These are phyloP conservation scores for Areca catechu DNA, from an alignment of 176 grass and related monocot species.

Conservation along the genomic window DNA sequence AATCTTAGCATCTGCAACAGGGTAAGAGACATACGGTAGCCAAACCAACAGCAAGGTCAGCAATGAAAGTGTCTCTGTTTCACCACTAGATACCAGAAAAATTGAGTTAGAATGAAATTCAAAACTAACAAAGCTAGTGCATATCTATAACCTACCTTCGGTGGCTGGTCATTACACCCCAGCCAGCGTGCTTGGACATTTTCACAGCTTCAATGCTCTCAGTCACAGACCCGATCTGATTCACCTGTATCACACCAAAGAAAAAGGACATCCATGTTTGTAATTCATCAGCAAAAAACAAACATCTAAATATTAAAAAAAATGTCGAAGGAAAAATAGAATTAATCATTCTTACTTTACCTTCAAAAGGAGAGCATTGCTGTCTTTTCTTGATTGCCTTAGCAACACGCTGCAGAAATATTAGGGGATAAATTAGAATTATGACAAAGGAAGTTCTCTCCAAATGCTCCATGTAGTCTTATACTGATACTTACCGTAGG, in stretches of 20 bases:
- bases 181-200: slow-evolving; percentile 81
- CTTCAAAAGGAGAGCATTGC: slow-evolving; percentile 97
- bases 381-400: slow-evolving; percentile 84
- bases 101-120: slow-evolving; percentile 7
- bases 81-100: slow-evolving; percentile 41
- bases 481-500: slow-evolving; percentile 49
- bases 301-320: too few species aligned
- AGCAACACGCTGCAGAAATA: slow-evolving; percentile 63
- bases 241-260: slow-evolving; percentile 33
- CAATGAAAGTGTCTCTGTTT: slow-evolving; percentile 97
- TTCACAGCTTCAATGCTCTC: slow-evolving; percentile 91
- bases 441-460: too few species aligned
- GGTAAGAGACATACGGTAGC: slow-evolving; percentile 46
- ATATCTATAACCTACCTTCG: slow-evolving; percentile 34
- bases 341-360: slow-evolving; percentile 9
- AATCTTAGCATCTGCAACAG: too few species aligned
- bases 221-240: slow-evolving; percentile 89
- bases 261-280: not conserved
- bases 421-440: not conserved
- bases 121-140: not conserved
- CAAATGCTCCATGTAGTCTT: too few species aligned
- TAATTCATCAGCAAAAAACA: too few species aligned
- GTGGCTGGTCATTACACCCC: slow-evolving; percentile 94
- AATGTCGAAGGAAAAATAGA: too few species aligned
- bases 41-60: slow-evolving; percentile 79